phyloP scores from a whole-genome alignment of 306 rosid genomes.

The Quercus robur region DNA sequence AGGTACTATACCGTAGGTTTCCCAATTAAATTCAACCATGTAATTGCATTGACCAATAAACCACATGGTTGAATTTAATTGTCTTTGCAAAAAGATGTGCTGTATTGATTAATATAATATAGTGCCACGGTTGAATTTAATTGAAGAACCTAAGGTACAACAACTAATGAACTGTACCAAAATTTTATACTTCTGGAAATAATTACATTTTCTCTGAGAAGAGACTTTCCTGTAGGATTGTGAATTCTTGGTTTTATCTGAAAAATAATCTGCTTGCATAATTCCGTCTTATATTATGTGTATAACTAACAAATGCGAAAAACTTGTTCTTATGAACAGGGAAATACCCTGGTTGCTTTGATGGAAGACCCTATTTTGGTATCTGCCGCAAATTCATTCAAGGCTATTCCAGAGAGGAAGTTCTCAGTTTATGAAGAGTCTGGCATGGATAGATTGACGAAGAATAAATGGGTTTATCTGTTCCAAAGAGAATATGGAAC shows the following conservation, averaged over 20 bases:
- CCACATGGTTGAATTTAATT: no score
- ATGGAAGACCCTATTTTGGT: conserved; percentile 51
- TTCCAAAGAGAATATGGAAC: conserved; percentile 91
- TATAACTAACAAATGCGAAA: neutral
- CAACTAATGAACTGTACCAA: no score
- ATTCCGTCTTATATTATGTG: neutral
- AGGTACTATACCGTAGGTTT: no score
- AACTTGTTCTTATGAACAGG: conserved; percentile 44
- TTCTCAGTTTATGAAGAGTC: conserved; percentile 48
- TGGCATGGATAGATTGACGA: conserved; percentile 19
- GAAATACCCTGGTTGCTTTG: conserved; percentile 51
- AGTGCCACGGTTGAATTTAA: no score
- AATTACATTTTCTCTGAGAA: neutral
- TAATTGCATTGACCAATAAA: no score
- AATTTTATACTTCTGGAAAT: no score
- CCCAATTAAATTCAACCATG: no score
- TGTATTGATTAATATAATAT: no score
- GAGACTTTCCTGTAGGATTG: neutral
- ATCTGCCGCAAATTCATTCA: conserved; percentile 51
- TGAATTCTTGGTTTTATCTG: no score
- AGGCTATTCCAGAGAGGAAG: conserved; percentile 49
- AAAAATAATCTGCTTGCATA: neutral
- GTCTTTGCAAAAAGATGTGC: no score
- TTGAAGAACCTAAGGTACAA: no score
- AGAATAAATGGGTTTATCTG: conserved; percentile 60